Conservation (phyloP, 2,329 filamentous ascomycete species). For the Lachnellula subtilissima region DNA sequence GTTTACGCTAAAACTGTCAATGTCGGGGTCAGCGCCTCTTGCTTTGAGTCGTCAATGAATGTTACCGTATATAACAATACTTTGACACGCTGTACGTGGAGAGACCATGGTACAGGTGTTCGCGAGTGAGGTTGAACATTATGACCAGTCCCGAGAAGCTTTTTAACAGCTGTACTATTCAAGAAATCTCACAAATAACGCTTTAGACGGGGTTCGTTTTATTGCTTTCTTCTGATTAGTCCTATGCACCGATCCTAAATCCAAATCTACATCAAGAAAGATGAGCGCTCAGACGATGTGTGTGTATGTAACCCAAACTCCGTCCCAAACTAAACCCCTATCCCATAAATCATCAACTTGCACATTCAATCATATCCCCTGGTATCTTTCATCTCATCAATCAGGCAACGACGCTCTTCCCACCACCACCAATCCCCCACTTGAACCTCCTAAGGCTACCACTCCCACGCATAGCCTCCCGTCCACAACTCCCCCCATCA, state of each 20-base stretch:
- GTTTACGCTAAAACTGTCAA: too few species aligned
- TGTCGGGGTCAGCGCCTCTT: too few species aligned
- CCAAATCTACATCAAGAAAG: not conserved
- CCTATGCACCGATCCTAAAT: not conserved
- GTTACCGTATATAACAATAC: too few species aligned
- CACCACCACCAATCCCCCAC: slow-evolving; percentile 27
- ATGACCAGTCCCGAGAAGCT: too few species aligned
- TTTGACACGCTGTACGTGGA: too few species aligned
- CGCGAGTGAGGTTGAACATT: too few species aligned
- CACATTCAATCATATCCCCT: not conserved
- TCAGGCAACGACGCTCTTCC: slow-evolving; percentile 25
- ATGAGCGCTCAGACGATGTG: not conserved
- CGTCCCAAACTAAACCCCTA: not conserved
- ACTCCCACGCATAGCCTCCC: slow-evolving; percentile 22
- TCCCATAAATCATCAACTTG: not conserved
- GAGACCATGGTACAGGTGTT: too few species aligned
- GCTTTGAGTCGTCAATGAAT: too few species aligned
- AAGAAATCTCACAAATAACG: too few species aligned
- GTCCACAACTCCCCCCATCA: slow-evolving; percentile 22
- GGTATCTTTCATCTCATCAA: not conserved
- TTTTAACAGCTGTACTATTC: too few species aligned
- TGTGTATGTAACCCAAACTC: not conserved
- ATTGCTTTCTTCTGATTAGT: not conserved
- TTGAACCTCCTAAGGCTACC: slow-evolving; percentile 27
- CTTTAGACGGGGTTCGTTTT: not conserved